Conservation (phyloP, 2,329 filamentous ascomycete genomes). For the Penicillium sp. region DNA sequence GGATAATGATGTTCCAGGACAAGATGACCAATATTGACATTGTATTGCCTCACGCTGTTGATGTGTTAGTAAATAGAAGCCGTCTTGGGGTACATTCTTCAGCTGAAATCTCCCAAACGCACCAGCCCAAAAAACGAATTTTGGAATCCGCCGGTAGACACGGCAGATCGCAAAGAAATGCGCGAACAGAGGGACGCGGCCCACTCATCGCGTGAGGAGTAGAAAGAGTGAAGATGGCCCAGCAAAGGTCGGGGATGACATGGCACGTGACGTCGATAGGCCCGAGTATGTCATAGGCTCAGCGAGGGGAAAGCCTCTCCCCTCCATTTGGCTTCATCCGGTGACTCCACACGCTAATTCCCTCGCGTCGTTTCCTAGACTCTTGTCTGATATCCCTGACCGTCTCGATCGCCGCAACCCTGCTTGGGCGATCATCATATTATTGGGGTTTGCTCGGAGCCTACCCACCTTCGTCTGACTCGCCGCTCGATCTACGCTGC, state of each 20-base stretch:
- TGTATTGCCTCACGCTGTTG: slow-evolving; percentile 58
- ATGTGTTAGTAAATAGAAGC: not conserved
- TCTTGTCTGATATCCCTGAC: not conserved
- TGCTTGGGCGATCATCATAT: not conserved
- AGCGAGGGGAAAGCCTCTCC: slow-evolving; percentile 31
- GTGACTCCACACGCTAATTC: slow-evolving; percentile 4
- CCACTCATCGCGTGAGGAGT: slow-evolving; percentile 39
- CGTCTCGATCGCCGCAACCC: not conserved
- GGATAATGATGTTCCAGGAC: slow-evolving; percentile 66
- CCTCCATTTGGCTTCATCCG: slow-evolving; percentile 22
- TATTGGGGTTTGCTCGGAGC: slow-evolving; percentile 9
- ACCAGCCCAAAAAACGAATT: slow-evolving; percentile 92
- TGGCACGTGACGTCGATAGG: slow-evolving; percentile 37
- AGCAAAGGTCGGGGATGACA: not conserved
- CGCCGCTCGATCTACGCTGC: slow-evolving; percentile 13
- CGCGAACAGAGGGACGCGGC: slow-evolving; percentile 63
- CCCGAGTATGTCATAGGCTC: slow-evolving; percentile 38
- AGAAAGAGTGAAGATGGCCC: slow-evolving; percentile 2
- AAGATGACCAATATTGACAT: slow-evolving; percentile 58
- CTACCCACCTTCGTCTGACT: slow-evolving; percentile 19
- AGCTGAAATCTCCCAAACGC: slow-evolving; percentile 36
- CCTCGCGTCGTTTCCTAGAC: not conserved
- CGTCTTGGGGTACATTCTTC: not conserved
- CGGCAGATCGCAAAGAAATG: slow-evolving; percentile 63
- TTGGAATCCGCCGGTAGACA: slow-evolving; percentile 62